Evolutionary conservation across 129 eudicot species (phyloP).

Genomic region (Daucus carota): DNA sequence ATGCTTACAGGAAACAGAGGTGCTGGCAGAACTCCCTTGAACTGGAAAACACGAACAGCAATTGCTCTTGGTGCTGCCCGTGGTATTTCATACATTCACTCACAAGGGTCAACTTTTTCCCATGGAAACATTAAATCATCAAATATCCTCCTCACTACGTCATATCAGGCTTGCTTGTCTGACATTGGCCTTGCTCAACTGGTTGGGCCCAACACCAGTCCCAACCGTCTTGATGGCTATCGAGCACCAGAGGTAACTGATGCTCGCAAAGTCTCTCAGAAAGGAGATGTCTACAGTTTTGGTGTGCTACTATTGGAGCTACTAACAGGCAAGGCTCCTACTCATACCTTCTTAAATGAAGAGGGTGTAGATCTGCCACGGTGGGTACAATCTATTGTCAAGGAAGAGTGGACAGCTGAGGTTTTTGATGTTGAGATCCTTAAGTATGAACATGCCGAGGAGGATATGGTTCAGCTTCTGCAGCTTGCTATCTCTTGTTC

Average conservation of each 20-base stretch:
- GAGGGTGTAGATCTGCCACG: slow-evolving; percentile 4
- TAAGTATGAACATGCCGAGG: background rate
- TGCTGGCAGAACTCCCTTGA: slow-evolving; percentile 7
- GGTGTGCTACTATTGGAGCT: slow-evolving; percentile 36
- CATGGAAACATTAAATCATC: slow-evolving; percentile 38
- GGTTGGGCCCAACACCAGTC: background rate
- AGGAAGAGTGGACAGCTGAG: slow-evolving; percentile 3
- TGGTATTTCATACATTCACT: slow-evolving; percentile 32
- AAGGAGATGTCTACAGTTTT: slow-evolving; percentile 35
- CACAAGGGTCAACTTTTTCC: slow-evolving; percentile 10
- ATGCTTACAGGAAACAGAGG: slow-evolving; percentile 14
- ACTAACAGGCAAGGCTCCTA: slow-evolving; percentile 20
- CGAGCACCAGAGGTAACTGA: slow-evolving; percentile 25
- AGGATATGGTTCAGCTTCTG: slow-evolving; percentile 4
- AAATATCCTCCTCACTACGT: slow-evolving; percentile 21
- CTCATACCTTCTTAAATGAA: background rate
- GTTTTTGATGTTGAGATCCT: background rate
- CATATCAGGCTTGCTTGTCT: slow-evolving; percentile 10
- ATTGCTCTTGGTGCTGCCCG: slow-evolving; percentile 25
- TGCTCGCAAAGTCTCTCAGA: slow-evolving; percentile 7
- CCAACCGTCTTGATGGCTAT: slow-evolving; percentile 15
- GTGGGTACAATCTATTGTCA: slow-evolving; percentile 1
- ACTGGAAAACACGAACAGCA: slow-evolving; percentile 18
- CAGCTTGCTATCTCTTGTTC: background rate
- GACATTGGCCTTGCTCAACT: slow-evolving; percentile 25